Base-by-base conservation (phyloP, 805 yeast species). In the Spencermartinsiella europaea region DNA sequence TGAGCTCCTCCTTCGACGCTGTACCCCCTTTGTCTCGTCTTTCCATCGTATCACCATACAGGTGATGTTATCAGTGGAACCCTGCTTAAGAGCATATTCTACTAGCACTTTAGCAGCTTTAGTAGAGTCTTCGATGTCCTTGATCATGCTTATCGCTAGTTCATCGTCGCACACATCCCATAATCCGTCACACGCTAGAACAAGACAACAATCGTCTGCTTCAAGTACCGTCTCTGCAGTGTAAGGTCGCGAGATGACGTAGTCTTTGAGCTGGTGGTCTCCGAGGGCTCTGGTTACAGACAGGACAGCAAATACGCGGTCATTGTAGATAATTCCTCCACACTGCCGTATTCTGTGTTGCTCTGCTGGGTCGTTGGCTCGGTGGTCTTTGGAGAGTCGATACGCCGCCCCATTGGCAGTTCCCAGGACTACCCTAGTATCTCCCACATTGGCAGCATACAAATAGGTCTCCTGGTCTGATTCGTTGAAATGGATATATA, bases 391-490 rank as follows among this genome's bases (percentile, higher is more conserved):
- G 1, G 95, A 79, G 38, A 93, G 70, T 44, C 97, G 71, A 51
- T 80, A 74, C 2, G 96, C 88, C 48, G 71, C 69, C 1, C 89
- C 88, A 17, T 44, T 33, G 15, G 70, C 69, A 46, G 96, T 75
- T 55, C 77, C 81, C 37, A 91, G 69, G 1, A 93, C 87, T 14
- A 90, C 75, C 51, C 97, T 75, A 50, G 93, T 80, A 65, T 93
- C 99, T 2, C 99, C 99, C 3, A 87, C 98, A 60, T 93, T 93
- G 7, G 96, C 95, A 0, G 97, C 90, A 58, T 86, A 88, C 31
- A 93, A 71, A 79, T 83, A 79, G 50, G 96, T 22, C 21, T 25
- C 22, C 21, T 20, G 19, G 16, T 27, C 27, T 15, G 2, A 15
- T 36, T 14, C 15, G 3, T 3, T 3, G 4, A 21, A 31, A 14